Conservation (phyloP, 75 land plant species). For the Cupressus sempervirens region DNA sequence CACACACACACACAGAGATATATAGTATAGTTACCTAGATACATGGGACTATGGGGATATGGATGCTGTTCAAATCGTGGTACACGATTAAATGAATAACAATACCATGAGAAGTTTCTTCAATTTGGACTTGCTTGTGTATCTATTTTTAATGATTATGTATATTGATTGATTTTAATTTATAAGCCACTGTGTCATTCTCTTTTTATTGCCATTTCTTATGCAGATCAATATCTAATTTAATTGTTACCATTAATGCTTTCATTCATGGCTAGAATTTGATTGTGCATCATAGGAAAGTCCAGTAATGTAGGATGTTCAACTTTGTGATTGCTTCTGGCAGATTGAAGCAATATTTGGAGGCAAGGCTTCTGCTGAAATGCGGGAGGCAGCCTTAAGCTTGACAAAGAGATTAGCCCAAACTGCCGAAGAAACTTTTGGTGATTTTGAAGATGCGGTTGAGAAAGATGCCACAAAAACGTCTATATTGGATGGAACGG, state of each 20-base stretch:
- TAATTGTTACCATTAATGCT: background rate
- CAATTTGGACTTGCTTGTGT: background rate
- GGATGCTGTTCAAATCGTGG: too few species aligned
- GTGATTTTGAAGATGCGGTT: slow-evolving; percentile 91
- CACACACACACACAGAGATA: too few species aligned
- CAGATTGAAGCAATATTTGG: slow-evolving; percentile 71
- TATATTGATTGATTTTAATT: background rate
- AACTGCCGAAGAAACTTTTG: slow-evolving; percentile 88
- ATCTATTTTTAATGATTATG: background rate
- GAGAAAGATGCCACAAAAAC: slow-evolving; percentile 95
- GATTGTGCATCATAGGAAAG: background rate
- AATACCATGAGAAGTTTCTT: too few species aligned
- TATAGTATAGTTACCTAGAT: too few species aligned
- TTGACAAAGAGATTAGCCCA: slow-evolving; percentile 81
- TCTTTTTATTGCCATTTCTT: background rate
- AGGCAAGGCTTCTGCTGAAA: slow-evolving; percentile 69
- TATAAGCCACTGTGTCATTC: background rate
- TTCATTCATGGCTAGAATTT: background rate
- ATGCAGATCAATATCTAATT: background rate
- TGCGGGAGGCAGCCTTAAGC: slow-evolving; percentile 62
- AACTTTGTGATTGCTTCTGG: background rate
- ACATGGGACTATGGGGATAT: too few species aligned
- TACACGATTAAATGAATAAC: too few species aligned
- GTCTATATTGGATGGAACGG: slow-evolving; percentile 84
- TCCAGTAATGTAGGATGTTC: background rate